These are phyloP conservation scores for Penicillium palitans DNA, from an alignment of 2,329 filamentous ascomycete genomes.

Conservation along the genomic window DNA sequence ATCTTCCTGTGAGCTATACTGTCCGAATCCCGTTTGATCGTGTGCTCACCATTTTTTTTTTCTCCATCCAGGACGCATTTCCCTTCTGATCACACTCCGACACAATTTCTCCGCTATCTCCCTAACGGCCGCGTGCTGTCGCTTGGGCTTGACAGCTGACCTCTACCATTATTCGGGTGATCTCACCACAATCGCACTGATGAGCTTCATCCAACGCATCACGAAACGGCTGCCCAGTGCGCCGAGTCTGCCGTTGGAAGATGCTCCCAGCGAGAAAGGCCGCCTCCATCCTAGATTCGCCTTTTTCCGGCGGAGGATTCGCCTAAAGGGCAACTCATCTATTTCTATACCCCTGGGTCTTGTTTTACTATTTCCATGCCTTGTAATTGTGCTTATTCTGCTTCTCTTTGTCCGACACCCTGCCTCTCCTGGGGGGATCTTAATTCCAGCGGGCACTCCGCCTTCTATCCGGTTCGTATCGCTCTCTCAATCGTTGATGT, in stretches of 20 bases:
- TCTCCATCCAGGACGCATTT: background rate
- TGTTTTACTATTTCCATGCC: constrained; percentile 86
- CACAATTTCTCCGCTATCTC: constrained; percentile 15
- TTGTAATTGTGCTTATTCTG: constrained; percentile 88
- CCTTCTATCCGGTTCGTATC: constrained; percentile 80
- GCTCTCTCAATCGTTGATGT: background rate
- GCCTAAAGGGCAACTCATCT: constrained; percentile 85
- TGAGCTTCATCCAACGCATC: constrained; percentile 57
- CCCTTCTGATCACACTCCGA: constrained; percentile 9
- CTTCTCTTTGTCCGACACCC: constrained; percentile 87
- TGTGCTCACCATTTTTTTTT: background rate
- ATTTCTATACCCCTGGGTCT: constrained; percentile 90
- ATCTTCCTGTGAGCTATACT: constrained; percentile 23
- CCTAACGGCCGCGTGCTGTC: constrained; percentile 18
- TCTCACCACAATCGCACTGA: constrained; percentile 37
- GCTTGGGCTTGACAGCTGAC: constrained; percentile 23
- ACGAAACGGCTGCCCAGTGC: constrained; percentile 53
- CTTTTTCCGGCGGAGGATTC: constrained; percentile 83
- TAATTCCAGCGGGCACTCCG: constrained; percentile 85
- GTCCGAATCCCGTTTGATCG: constrained; percentile 4
- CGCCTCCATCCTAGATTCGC: constrained; percentile 58
- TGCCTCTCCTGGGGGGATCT: constrained; percentile 73
- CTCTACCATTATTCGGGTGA: constrained; percentile 11
- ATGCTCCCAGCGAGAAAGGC: constrained; percentile 48
- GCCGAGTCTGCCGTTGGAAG: constrained; percentile 49